Base-by-base conservation (phyloP, 495 filamentous ascomycete genomes). In the Filosporella fistucella region DNA sequence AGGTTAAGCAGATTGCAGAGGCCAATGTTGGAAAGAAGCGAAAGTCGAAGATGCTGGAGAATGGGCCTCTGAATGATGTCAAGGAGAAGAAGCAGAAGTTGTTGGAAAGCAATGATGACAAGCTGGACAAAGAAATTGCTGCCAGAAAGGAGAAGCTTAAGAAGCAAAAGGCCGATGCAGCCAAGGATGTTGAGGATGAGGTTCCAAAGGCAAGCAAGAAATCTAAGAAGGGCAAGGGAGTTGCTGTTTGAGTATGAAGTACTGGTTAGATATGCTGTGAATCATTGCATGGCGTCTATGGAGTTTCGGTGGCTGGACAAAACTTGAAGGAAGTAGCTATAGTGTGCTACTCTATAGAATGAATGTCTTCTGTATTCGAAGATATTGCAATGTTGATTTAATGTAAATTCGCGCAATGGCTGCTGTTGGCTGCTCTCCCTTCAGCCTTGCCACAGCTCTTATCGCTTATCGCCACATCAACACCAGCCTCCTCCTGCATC, bases 1-100 rank as follows among this genome's bases (percentile, higher is more conserved):
- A 77, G 34, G 70, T 69, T 41, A 60, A 65, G 32, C 65, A 69
- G 37, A 63, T 64, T 20, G 78, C 80, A 61, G 71, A 71, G 58
- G 67, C 70, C 48, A 82, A 79, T 63, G 69, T 75, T 45, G 70
- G 68, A 48, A 88, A 83, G 77, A 88, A 89, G 75, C 75, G 84
- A 56, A 74, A 77, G 67, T 64, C 72, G 41, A 57, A 33, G 64
- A 66, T 42, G 2, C 71, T 71, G 68, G 70, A 69, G 54, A 64
- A 62, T 11, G 70, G 70, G 51, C 61, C 58, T 14, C 61, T 61
- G 43, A 58, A 63, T 25, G 69, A 71, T 52, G 63, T 63, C 28
- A 67, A 63, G 47, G 56, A 55, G 14, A 76, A 74, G 65, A 82
- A 78, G 63, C 74, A 77, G 65, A 70, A 68, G 63, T 45, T 64